Base-by-base conservation (phyloP, 257 asterid genomes). In the Asclepias syriaca region DNA sequence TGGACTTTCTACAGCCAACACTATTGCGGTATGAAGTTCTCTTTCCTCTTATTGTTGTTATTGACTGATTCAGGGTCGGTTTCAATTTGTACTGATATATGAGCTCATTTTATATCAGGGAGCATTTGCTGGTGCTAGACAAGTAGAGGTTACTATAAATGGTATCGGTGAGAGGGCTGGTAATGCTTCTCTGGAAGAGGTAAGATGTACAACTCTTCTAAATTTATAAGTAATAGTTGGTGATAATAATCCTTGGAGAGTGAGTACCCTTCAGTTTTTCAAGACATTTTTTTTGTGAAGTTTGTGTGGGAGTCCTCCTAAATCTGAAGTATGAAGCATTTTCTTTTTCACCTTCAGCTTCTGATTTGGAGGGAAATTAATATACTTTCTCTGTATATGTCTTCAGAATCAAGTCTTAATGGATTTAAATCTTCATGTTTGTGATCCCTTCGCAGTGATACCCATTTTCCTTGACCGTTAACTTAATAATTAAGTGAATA, bases 91-190 rank as follows among this genome's bases (percentile, higher is more conserved):
- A 71, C 74, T 78, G 40, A 71, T 37, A 61, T 56, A 54, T 65
- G 51, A 34, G 48, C 69, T 81, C 69, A 78, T 79, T 78, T 66
- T 48, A 37, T 58, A 70, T 69, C 81, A 93, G 98, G 98, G 97
- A 65, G 98, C 96, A 74, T 75, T 77, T 76, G 92, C 97, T 74
- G 98, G 98, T 75, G 98, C 98, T 70, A 88, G 98, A 83, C 98
- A 94, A 81, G 56, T 94, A 29, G 98, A 94, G 78, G 97, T 91
- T 75, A 94, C 98, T 78, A 87, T 94, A 80, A 94, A 94, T 80
- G 98, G 97, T 69, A 94, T 94, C 63, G 98, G 98, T 69, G 98
- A 94, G 84, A 87, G 98, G 81, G 98, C 98, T 75, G 98, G 98
- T 32, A 94, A 94, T 84, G 98, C 98, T 61, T 94, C 98, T 39